phyloP scores from a whole-genome alignment of 2,329 filamentous ascomycete species.

The Penicillium vulpinum region DNA sequence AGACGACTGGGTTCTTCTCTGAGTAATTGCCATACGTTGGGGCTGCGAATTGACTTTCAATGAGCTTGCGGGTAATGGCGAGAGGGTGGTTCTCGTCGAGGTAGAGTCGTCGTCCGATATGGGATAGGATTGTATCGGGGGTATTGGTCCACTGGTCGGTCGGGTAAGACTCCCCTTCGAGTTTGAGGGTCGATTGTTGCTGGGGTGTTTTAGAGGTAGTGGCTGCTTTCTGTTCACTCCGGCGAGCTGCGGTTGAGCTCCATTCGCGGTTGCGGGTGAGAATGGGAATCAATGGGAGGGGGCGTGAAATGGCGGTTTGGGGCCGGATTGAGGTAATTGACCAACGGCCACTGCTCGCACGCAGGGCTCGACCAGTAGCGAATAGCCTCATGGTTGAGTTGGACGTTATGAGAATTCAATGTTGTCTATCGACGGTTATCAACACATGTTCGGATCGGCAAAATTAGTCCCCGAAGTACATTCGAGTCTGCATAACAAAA shows the following conservation, averaged over 20 bases:
- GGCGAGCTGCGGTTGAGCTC: slow-evolving; percentile 37
- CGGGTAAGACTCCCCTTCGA: slow-evolving; percentile 64
- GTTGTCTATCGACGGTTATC: slow-evolving; percentile 8
- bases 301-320: slow-evolving; percentile 24
- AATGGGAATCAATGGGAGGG: slow-evolving; percentile 16
- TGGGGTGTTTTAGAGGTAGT: slow-evolving; percentile 4
- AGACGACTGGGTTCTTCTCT: slow-evolving; percentile 77
- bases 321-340: slow-evolving; percentile 27
- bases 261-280: slow-evolving; percentile 24
- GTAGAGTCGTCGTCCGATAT: slow-evolving; percentile 78
- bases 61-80: slow-evolving; percentile 84
- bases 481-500: neutral
- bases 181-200: slow-evolving; percentile 42
- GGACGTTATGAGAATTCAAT: neutral
- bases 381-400: slow-evolving; percentile 38
- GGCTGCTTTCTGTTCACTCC: slow-evolving; percentile 15
- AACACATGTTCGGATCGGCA: slow-evolving; percentile 23
- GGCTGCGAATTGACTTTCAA: slow-evolving; percentile 80
- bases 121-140: slow-evolving; percentile 70
- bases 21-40: slow-evolving; percentile 76
- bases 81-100: slow-evolving; percentile 88
- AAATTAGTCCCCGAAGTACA: slow-evolving; percentile 28
- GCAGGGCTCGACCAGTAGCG: slow-evolving; percentile 42
- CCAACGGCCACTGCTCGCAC: slow-evolving; percentile 38
- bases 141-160: slow-evolving; percentile 86